These are phyloP conservation scores for Termitomyces sp. DNA, from an alignment of 768 basidiomycete species.

Conservation along the genomic window DNA sequence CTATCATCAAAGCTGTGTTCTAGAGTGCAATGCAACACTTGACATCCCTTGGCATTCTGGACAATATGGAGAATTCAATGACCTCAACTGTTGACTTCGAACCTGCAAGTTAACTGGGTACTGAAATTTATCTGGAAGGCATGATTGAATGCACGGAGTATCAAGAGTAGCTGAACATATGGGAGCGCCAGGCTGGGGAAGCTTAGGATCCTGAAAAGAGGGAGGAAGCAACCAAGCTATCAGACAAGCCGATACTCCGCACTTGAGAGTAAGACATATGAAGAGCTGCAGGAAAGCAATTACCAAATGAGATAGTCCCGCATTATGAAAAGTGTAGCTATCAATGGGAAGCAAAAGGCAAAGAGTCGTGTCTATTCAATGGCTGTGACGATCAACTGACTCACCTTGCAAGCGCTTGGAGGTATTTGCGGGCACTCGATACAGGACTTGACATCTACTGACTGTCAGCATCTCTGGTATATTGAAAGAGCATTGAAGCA, in stretches of 20 bases:
- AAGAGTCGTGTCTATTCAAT: background rate
- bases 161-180: background rate
- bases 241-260: background rate
- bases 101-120: background rate
- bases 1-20: too few relatives aligned
- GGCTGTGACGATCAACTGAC: background rate
- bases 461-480: background rate
- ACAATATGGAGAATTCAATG: too few relatives aligned
- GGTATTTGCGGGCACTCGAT: background rate
- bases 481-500: background rate
- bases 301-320: background rate
- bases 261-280: background rate
- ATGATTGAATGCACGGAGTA: background rate
- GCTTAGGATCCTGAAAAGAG: background rate
- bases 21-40: too few relatives aligned
- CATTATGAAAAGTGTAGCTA: background rate
- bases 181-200: background rate
- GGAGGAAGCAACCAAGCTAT: background rate
- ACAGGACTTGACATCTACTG: background rate
- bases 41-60: too few relatives aligned
- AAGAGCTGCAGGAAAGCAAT: background rate
- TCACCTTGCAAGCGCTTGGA: background rate
- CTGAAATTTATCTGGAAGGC: background rate
- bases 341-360: background rate
- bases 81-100: fast-evolving